Conservation (phyloP, 345 rosid genomes). For the Dipteronia sinensis region DNA sequence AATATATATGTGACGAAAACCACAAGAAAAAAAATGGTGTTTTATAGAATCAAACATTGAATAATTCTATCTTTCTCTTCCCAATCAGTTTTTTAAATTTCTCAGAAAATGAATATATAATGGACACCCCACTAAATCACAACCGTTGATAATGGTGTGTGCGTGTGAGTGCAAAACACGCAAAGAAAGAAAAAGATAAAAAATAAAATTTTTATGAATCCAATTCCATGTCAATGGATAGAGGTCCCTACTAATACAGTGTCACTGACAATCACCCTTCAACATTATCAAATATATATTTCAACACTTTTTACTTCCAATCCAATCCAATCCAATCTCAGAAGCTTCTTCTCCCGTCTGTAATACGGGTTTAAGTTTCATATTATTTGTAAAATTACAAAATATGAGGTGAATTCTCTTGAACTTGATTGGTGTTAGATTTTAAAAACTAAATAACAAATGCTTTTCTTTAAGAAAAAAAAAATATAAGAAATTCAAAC, state of each 20-base stretch:
- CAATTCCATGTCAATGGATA: conserved; percentile 22
- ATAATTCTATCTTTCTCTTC: conserved; percentile 22
- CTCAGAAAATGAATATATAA: conserved; percentile 6
- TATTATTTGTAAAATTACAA: too few species aligned
- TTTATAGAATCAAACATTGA: conserved; percentile 43
- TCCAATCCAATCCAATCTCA: too few species aligned
- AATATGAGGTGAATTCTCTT: too few species aligned
- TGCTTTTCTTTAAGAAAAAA: too few species aligned
- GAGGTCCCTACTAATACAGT: conserved; percentile 14
- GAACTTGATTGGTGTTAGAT: too few species aligned
- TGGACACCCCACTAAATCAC: conserved; percentile 24
- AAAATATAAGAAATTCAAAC: neutral
- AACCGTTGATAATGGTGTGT: conserved; percentile 20
- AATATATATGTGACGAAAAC: conserved; percentile 30
- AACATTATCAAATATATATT: too few species aligned
- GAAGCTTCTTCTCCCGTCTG: too few species aligned
- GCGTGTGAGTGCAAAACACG: conserved; percentile 15
- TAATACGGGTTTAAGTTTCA: too few species aligned
- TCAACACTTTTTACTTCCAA: too few species aligned
- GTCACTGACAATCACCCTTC: conserved; percentile 14
- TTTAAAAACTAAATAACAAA: too few species aligned
- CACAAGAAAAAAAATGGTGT: conserved; percentile 35
- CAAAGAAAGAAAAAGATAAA: neutral
- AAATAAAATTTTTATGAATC: conserved; percentile 9
- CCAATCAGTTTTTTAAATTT: neutral